Evolutionary conservation across 345 rosid genomes (phyloP).

Genomic region (Combretum micranthum): DNA sequence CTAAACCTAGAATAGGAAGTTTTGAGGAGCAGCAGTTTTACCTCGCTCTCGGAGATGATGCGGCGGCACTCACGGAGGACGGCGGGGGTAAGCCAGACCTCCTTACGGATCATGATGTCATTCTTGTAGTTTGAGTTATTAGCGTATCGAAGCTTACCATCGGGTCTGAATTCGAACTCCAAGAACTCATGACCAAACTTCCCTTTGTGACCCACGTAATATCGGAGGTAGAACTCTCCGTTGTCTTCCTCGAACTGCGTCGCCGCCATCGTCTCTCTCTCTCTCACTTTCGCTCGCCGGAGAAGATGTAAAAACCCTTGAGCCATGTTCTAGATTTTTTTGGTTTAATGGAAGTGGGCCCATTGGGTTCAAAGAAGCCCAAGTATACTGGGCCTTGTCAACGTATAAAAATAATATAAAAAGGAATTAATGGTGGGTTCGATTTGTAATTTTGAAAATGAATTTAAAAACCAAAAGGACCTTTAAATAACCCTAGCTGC

Average conservation of each 20-base stretch:
- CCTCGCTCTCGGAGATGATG: slow-evolving; percentile 96
- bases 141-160: slow-evolving; percentile 97
- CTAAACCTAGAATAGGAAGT: slow-evolving; percentile 9
- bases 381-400: too few relatives aligned
- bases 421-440: too few relatives aligned
- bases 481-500: too few relatives aligned
- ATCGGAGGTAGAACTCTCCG: slow-evolving; percentile 82
- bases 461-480: too few relatives aligned
- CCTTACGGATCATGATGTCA: slow-evolving; percentile 98
- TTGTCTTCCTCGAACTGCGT: slow-evolving; percentile 42
- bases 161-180: slow-evolving; percentile 96
- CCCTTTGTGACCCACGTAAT: slow-evolving; percentile 98
- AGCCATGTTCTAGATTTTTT: too few relatives aligned
- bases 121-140: slow-evolving; percentile 99
- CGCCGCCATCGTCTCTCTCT: neutral
- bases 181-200: slow-evolving; percentile 97
- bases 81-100: slow-evolving; percentile 92
- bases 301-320: too few relatives aligned
- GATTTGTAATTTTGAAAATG: too few relatives aligned
- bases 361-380: too few relatives aligned
- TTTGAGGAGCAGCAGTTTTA: slow-evolving; percentile 8
- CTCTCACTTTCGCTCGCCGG: slow-evolving; percentile 1
- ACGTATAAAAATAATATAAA: too few relatives aligned
- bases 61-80: slow-evolving; percentile 94
- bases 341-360: too few relatives aligned